These are phyloP conservation scores for Rhizopogon vulgaris DNA, from an alignment of 768 basidiomycete species.

Conservation along the genomic window DNA sequence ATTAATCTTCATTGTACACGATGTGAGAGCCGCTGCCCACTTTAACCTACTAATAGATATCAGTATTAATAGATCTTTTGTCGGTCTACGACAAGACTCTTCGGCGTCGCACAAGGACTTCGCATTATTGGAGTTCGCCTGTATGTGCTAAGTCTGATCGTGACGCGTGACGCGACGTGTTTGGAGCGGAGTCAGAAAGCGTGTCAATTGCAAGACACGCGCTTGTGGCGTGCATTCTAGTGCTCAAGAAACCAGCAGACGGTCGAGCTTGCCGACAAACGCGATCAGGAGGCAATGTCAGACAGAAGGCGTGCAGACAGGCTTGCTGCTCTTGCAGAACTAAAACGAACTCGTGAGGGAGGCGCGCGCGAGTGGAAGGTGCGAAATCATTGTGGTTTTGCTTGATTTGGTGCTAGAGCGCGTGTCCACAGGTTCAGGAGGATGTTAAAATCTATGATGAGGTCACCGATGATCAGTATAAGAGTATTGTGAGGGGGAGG, in stretches of 20 bases:
- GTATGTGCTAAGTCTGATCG: neutral
- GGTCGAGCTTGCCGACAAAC: neutral
- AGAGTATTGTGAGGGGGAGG: slow-evolving; percentile 73
- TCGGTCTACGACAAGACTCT: too few species aligned
- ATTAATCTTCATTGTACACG: too few species aligned
- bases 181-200: slow-evolving; percentile 17
- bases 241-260: neutral
- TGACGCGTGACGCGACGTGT: neutral
- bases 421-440: slow-evolving; percentile 36
- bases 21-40: too few species aligned
- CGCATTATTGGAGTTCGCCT: too few species aligned
- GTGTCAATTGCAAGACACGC: slow-evolving; percentile 10
- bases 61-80: too few species aligned
- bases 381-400: slow-evolving; percentile 11
- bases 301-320: slow-evolving; percentile 31
- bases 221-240: slow-evolving; percentile 19
- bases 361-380: slow-evolving; percentile 58
- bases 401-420: slow-evolving; percentile 13
- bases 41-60: too few species aligned
- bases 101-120: too few species aligned
- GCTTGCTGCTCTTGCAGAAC: slow-evolving; percentile 38
- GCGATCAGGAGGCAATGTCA: slow-evolving; percentile 16
- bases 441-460: slow-evolving; percentile 81
- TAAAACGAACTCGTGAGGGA: slow-evolving; percentile 54
- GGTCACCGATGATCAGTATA: slow-evolving; percentile 86